Evolutionary conservation across 176 grass and related monocot genomes (phyloP).

Genomic region (Dendrocalamus sinicus): DNA sequence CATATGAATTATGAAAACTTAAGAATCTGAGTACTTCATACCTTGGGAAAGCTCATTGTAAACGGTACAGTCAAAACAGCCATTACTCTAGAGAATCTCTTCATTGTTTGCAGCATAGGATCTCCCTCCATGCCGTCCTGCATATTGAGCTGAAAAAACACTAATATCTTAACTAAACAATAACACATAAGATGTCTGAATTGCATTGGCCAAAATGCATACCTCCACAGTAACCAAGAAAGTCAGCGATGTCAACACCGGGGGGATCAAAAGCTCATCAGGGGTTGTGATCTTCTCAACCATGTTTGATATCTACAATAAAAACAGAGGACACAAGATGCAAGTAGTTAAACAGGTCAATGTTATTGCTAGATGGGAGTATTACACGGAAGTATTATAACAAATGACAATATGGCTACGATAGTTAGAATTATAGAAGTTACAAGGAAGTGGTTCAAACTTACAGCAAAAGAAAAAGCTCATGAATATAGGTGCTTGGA

Average conservation of each 20-base stretch:
- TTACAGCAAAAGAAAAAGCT: constrained; percentile 97
- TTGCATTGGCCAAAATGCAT: constrained; percentile 17
- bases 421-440: constrained; percentile 19
- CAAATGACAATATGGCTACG: background rate
- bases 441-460: constrained; percentile 40
- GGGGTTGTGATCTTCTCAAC: constrained; percentile 95
- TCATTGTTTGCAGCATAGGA: constrained; percentile 71
- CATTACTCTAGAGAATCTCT: constrained; percentile 70
- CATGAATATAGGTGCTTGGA: constrained; percentile 84
- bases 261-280: constrained; percentile 67
- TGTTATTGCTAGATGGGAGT: background rate
- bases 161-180: constrained; percentile 6
- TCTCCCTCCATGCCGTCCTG: constrained; percentile 97
- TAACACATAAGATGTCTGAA: background rate
- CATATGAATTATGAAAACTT: constrained; percentile 26
- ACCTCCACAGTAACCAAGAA: constrained; percentile 90
- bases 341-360: constrained; percentile 34
- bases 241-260: constrained; percentile 71
- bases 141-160: constrained; percentile 76
- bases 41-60: constrained; percentile 83
- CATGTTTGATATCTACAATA: constrained; percentile 90
- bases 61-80: constrained; percentile 74
- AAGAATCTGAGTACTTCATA: constrained; percentile 43
- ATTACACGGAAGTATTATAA: background rate
- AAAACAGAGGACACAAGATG: constrained; percentile 18